These are phyloP conservation scores for Chlorophyllum brunneum DNA, from an alignment of 768 basidiomycete genomes.

Conservation along the genomic window DNA sequence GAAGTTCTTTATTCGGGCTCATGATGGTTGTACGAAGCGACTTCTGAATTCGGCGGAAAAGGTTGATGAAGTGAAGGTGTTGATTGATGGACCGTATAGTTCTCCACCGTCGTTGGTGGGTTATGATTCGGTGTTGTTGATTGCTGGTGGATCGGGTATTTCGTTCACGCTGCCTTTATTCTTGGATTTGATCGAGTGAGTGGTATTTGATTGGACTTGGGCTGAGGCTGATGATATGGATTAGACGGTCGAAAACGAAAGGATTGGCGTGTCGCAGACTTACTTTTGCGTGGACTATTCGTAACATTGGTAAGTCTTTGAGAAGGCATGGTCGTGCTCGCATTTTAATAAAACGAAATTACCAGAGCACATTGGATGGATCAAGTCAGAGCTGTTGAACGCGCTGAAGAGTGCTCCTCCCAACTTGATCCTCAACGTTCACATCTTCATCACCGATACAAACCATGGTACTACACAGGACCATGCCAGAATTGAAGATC, in stretches of 20 bases:
- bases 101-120: constrained; percentile 30
- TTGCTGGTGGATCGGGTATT: constrained; percentile 50
- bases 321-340: neutral
- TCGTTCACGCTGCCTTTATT: constrained; percentile 44
- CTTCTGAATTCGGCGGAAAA: constrained; percentile 30
- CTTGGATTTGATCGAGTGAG: constrained; percentile 37
- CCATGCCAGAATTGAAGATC: constrained; percentile 7
- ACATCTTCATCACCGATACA: constrained; percentile 35
- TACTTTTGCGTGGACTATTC: constrained; percentile 42
- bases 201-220: neutral
- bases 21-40: constrained; percentile 55
- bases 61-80: constrained; percentile 27
- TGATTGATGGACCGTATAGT: constrained; percentile 53
- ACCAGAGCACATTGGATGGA: constrained; percentile 41
- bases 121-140: constrained; percentile 35
- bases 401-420: constrained; percentile 27
- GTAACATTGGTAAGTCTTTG: constrained; percentile 30
- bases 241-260: constrained; percentile 24
- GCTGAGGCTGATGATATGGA: neutral
- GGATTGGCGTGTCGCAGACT: constrained; percentile 26
- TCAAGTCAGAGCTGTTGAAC: constrained; percentile 32
- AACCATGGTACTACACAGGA: neutral
- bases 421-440: constrained; percentile 31
- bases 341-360: neutral
- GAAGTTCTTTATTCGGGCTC: constrained; percentile 55